Percentiles rank a stretch among this genome's conserved stretches.
These are phyloP conservation scores for Sporothrix luriei DNA, from an alignment of 2,329 filamentous ascomycete genomes.

Conservation along the genomic window DNA sequence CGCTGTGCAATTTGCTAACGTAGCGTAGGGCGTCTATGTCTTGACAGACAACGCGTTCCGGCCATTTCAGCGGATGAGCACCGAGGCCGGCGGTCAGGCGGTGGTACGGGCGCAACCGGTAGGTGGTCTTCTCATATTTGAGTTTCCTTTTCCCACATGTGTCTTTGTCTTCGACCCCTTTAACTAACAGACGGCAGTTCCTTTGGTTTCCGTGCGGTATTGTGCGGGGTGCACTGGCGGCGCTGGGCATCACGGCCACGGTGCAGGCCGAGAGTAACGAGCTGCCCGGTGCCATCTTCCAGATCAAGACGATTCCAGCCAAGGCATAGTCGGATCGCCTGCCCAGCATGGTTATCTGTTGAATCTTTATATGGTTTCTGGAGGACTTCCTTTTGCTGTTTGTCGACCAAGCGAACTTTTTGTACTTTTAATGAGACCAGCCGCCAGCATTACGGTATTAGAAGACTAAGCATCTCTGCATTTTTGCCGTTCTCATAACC, in stretches of 20 bases:
- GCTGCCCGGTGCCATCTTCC: conserved; percentile 86
- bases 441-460: conserved; percentile 16
- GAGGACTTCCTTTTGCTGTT: background rate
- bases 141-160: background rate
- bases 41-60: conserved; percentile 91
- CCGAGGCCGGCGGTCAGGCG: conserved; percentile 73
- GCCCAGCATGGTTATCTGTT: background rate
- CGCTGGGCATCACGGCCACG: conserved; percentile 84
- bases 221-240: conserved; percentile 88
- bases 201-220: conserved; percentile 95
- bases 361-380: background rate
- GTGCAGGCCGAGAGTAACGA: conserved; percentile 90
- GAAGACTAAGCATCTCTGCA: conserved; percentile 1
- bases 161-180: background rate
- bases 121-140: conserved; percentile 44
- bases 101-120: conserved; percentile 77
- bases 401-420: conserved; percentile 6
- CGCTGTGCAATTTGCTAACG: conserved; percentile 27
- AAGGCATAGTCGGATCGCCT: conserved; percentile 55
- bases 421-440: conserved; percentile 23
- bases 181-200: conserved; percentile 58
- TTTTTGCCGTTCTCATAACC: background rate
- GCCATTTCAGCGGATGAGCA: conserved; percentile 86
- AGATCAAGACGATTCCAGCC: conserved; percentile 80
- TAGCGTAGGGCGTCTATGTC: conserved; percentile 80